Conservation (phyloP, 805 yeast genomes). For the Nakazawaea populi region DNA sequence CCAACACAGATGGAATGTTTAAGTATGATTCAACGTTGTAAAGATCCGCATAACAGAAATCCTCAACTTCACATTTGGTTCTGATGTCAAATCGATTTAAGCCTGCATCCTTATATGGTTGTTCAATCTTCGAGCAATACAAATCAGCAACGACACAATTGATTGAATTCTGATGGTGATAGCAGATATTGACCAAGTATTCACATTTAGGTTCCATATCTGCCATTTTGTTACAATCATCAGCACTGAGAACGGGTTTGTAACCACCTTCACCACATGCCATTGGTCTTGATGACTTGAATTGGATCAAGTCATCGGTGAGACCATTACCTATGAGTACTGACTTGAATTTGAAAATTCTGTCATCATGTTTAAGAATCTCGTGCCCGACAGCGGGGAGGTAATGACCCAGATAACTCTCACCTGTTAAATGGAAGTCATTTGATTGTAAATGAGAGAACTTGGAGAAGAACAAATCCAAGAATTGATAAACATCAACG, state of each 20-base stretch:
- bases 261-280: conserved; percentile 90
- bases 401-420: conserved; percentile 91
- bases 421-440: conserved; percentile 87
- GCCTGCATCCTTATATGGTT: conserved; percentile 82
- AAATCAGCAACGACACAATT: conserved; percentile 86
- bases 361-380: conserved; percentile 54
- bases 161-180: conserved; percentile 65
- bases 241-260: conserved; percentile 42
- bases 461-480: conserved; percentile 72
- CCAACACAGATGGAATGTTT: conserved; percentile 68
- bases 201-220: conserved; percentile 68
- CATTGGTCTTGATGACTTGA: conserved; percentile 80
- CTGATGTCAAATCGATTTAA: conserved; percentile 89
- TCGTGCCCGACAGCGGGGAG: conserved; percentile 85
- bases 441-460: conserved; percentile 49
- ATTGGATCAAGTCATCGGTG: conserved; percentile 78
- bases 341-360: conserved; percentile 61
- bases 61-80: conserved; percentile 58
- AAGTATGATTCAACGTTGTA: conserved; percentile 66
- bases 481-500: conserved; percentile 71
- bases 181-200: conserved; percentile 72
- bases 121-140: conserved; percentile 79
- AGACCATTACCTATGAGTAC: conserved; percentile 87
- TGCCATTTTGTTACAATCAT: conserved; percentile 61
- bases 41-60: conserved; percentile 62